These are phyloP conservation scores for Galerina sulciceps DNA, from an alignment of 768 basidiomycete species.

Conservation along the genomic window DNA sequence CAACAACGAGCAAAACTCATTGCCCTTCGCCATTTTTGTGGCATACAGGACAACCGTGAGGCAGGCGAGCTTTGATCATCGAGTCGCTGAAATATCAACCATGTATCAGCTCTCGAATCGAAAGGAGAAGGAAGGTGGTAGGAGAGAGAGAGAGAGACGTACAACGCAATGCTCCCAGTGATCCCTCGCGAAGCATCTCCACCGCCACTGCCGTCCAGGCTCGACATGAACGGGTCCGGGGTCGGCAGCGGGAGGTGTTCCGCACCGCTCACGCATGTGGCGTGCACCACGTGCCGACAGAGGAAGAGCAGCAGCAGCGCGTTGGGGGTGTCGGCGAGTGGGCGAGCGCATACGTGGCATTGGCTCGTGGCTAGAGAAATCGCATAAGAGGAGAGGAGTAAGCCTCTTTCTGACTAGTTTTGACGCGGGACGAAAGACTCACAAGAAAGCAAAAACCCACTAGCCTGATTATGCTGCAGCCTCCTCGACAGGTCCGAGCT, in stretches of 20 bases:
- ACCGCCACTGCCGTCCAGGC: slow-evolving; percentile 43
- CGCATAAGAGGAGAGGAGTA: not conserved
- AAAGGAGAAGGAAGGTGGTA: not conserved
- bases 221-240: slow-evolving; percentile 50
- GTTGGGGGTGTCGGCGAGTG: slow-evolving; percentile 61
- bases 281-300: slow-evolving; percentile 89
- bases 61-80: slow-evolving; percentile 65
- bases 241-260: slow-evolving; percentile 65
- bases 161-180: slow-evolving; percentile 83
- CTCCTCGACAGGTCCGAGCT: slow-evolving; percentile 69
- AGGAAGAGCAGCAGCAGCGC: slow-evolving; percentile 77
- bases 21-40: slow-evolving; percentile 58
- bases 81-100: slow-evolving; percentile 56
- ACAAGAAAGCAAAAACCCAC: slow-evolving; percentile 82
- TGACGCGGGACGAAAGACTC: slow-evolving; percentile 25
- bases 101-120: not conserved
- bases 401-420: too few relatives aligned
- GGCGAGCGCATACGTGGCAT: slow-evolving; percentile 71
- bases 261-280: slow-evolving; percentile 70
- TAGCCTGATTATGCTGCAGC: slow-evolving; percentile 77
- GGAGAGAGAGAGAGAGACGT: slow-evolving; percentile 39
- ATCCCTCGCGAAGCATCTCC: slow-evolving; percentile 47
- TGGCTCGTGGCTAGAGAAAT: slow-evolving; percentile 52
- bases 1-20: slow-evolving; percentile 4
- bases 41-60: slow-evolving; percentile 81